Base-by-base conservation (phyloP, 192 early-diverging fungal species). In the Podila clonocystis region DNA sequence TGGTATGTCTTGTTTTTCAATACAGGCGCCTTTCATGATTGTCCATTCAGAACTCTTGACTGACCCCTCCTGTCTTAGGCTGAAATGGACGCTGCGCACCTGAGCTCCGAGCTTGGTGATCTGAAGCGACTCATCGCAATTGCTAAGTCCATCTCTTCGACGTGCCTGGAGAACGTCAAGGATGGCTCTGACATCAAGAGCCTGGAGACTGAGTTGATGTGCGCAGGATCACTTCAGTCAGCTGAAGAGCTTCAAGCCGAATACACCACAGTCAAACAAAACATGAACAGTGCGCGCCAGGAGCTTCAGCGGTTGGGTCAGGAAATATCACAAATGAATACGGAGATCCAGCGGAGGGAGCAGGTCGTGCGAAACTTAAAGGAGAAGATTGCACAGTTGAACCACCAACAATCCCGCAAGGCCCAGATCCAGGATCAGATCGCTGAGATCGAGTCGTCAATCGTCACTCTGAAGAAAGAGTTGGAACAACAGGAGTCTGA, bases 181-280 rank as follows among this genome's bases (percentile, higher is more conserved):
- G 77, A 73, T 19, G n/a, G 29, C 6, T 4, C 70, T 3, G 36
- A 26, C 4, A 69, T 80, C 33, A 70, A 69, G 29, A n/a, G 63
- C 0, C 28, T 93, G 45, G 74, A 89, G 45, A 68, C 70, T 0
- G 84, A 91, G 11, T 74, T 93, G 50, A 75, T 79, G 20, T 65
- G 57, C 5, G 74, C 91, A 1, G 92, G 91, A 0, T 92, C 92
- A 1, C 85, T 83, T 15, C 90, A 89, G 68, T 94, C 93, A 6
- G 67, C 89, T 26, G 89, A 91, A 5, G 92, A 96, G 29, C 84
- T 90, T 38, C 91, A 93, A 71, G 74, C 69, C 12, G 91, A 95
- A 55, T 74, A 90, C 11, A 84, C 86, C 5, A 48, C 58, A 1
- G 67, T 90, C 8, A 85, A 87, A 45, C 66, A 74, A 24, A 85